These are phyloP conservation scores for Aspergillus brasiliensis DNA, from an alignment of 2,329 filamentous ascomycete species.

Conservation along the genomic window DNA sequence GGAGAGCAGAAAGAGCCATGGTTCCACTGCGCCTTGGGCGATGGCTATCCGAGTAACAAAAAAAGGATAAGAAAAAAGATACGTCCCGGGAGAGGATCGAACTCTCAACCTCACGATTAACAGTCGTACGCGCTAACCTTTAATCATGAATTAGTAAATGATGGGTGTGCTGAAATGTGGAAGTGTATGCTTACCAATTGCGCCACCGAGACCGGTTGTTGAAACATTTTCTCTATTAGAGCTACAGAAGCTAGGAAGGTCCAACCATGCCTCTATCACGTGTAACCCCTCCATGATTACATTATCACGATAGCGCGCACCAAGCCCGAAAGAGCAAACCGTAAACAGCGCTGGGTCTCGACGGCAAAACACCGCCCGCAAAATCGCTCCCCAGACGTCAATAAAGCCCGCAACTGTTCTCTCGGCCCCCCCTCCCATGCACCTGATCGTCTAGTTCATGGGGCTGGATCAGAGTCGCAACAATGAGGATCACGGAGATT, in stretches of 20 bases:
- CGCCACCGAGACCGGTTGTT: neutral
- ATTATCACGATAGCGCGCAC: slow-evolving; percentile 21
- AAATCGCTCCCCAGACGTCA: slow-evolving; percentile 18
- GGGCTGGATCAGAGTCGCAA: slow-evolving; percentile 33
- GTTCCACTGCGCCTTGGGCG: neutral
- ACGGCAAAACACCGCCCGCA: slow-evolving; percentile 26
- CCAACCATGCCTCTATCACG: neutral
- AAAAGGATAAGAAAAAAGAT: neutral
- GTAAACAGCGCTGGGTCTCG: slow-evolving; percentile 35
- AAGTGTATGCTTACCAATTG: neutral
- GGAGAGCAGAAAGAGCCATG: neutral
- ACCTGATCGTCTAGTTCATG: slow-evolving; percentile 31
- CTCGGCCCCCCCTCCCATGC: slow-evolving; percentile 28
- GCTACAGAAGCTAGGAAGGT: neutral
- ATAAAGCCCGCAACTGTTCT: slow-evolving; percentile 1
- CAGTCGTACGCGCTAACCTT: slow-evolving; percentile 4
- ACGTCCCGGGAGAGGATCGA: slow-evolving; percentile 2
- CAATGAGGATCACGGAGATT: slow-evolving; percentile 53
- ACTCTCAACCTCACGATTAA: slow-evolving; percentile 6
- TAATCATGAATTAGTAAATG: neutral
- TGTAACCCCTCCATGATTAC: slow-evolving; percentile 22
- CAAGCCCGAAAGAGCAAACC: slow-evolving; percentile 35
- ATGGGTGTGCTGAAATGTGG: neutral
- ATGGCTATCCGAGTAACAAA: neutral
- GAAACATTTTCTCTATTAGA: neutral